A percentile compares a stretch with the other conserved stretches of the same genome.
These are phyloP conservation scores for Myxozyma udenii DNA, from an alignment of 805 yeast genomes.

Conservation along the genomic window DNA sequence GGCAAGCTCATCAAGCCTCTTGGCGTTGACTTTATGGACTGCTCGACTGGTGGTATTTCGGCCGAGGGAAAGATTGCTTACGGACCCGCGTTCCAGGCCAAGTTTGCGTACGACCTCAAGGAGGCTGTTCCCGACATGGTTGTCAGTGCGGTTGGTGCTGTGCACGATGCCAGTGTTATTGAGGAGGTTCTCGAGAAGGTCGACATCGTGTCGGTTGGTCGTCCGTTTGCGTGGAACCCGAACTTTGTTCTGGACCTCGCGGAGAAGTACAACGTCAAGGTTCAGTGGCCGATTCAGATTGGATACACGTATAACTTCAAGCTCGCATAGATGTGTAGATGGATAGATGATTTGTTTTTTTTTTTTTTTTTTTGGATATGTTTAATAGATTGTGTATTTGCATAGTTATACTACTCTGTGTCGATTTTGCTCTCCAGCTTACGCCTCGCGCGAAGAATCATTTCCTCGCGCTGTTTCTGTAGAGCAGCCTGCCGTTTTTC, in stretches of 20 bases:
- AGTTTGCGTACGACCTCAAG: conserved; percentile 45
- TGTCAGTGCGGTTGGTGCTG: conserved; percentile 50
- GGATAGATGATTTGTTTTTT: no score
- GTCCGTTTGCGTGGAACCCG: conserved; percentile 49
- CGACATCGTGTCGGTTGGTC: conserved; percentile 51
- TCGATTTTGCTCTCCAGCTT: conserved; percentile 45
- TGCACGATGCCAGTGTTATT: conserved; percentile 41
- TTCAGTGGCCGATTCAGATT: conserved; percentile 41
- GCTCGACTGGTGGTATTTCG: conserved; percentile 54
- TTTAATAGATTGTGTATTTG: no score
- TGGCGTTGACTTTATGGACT: conserved; percentile 52
- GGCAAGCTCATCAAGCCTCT: conserved; percentile 31
- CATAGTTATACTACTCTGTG: no score
- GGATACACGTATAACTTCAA: no score
- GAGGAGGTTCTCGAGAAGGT: conserved; percentile 44
- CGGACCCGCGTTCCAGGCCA: conserved; percentile 43
- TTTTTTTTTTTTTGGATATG: no score
- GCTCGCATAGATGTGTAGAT: no score
- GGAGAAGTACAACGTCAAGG: conserved; percentile 45
- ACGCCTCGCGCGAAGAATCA: conserved; percentile 61
- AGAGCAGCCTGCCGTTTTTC: conserved; percentile 46
- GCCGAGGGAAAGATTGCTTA: conserved; percentile 35
- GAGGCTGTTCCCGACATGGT: conserved; percentile 45
- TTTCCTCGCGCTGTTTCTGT: conserved; percentile 50
- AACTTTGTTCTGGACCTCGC: conserved; percentile 53